Base-by-base conservation (phyloP, 176 grass and related monocot species). In the Dactylis glomerata region DNA sequence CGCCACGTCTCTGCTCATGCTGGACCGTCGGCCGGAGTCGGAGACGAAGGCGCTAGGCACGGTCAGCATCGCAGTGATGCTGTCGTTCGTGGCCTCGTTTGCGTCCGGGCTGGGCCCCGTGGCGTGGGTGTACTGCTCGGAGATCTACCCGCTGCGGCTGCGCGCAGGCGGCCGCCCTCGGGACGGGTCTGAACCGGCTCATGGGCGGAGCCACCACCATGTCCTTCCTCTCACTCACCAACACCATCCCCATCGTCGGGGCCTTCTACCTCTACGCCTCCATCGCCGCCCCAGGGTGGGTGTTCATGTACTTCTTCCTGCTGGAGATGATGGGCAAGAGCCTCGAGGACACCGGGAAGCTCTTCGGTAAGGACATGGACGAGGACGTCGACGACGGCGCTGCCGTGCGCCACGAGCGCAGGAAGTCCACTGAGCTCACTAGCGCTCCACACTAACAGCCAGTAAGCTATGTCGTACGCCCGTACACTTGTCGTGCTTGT, bases 301-400 rank as follows among this genome's bases (percentile, higher is more conserved):
- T 97, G 51, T 97, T 91, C 80, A 92, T 97, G 84, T 94, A 91
- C 77, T 72, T 92, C 41, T 97, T 91, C 73, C 88, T 94, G 77
- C 95, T 90, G 32, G 95, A 97, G 88, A 97, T 92, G 3, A 89
- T 74, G 81, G 95, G 92, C 38, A 82, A 82, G 86, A 97, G 81
- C 68, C 76, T 97, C 33, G 95, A 97, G 92, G 95, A 97, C 71
- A 94, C 91, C 62, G 88, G 81, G 34, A 91, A 83, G 92, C 81
- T 97, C 45, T 97, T 97, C 76, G 90, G 88, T 31, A 93, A 91
- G 81, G 81, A 84, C 57, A 17, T 23, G 0, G 94, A 86, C 42
- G 80, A 82, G 62, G 90, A 89, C 11, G 75, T 61, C 66, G 51
- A 27, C 69, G 51, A 10, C 46, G 23, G 28, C 71, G 66, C 1